phyloP scores from a whole-genome alignment of 2,329 filamentous ascomycete species.

The Colletotrichum chrysophilum region DNA sequence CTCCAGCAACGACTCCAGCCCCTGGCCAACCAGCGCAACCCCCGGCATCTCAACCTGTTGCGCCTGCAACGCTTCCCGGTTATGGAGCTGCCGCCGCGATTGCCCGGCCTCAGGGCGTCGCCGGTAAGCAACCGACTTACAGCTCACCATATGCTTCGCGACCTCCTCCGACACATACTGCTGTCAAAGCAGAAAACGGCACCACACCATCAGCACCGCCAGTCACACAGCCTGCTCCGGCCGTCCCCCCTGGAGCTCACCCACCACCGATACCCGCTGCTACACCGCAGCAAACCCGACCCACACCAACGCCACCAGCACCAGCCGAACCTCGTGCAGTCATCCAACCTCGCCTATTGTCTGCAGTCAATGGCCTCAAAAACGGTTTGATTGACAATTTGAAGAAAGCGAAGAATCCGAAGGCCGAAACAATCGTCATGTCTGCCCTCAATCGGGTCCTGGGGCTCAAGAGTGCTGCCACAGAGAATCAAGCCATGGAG shows the following conservation, averaged over 20 bases:
- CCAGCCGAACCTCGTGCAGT: conserved; percentile 33
- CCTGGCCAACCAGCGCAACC: conserved; percentile 23
- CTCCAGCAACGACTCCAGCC: conserved; percentile 13
- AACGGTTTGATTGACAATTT: conserved; percentile 52
- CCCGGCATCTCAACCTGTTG: conserved; percentile 28
- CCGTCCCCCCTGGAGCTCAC: conserved; percentile 10
- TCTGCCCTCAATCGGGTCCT: conserved; percentile 58
- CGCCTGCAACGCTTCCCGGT: conserved; percentile 27
- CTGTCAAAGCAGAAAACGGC: conserved; percentile 24
- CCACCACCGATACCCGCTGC: conserved; percentile 15
- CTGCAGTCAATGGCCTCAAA: conserved; percentile 50
- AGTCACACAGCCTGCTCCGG: conserved; percentile 1
- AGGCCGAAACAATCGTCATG: conserved; percentile 54
- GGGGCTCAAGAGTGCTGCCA: conserved; percentile 49
- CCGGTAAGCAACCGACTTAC: conserved; percentile 30
- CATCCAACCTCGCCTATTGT: conserved; percentile 48
- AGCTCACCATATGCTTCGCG: conserved; percentile 34
- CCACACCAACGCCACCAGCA: conserved; percentile 15
- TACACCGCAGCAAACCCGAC: conserved; percentile 15
- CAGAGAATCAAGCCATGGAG: conserved; percentile 52
- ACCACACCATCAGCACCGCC: conserved; percentile 4
- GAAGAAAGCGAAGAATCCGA: conserved; percentile 44
- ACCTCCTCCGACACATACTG: conserved; percentile 25
- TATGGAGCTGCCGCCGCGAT: conserved; percentile 25
- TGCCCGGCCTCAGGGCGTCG: conserved; percentile 24